Evolutionary conservation across 805 yeast genomes (phyloP).

Genomic region (Vanderwaltozyma verrucispora): DNA sequence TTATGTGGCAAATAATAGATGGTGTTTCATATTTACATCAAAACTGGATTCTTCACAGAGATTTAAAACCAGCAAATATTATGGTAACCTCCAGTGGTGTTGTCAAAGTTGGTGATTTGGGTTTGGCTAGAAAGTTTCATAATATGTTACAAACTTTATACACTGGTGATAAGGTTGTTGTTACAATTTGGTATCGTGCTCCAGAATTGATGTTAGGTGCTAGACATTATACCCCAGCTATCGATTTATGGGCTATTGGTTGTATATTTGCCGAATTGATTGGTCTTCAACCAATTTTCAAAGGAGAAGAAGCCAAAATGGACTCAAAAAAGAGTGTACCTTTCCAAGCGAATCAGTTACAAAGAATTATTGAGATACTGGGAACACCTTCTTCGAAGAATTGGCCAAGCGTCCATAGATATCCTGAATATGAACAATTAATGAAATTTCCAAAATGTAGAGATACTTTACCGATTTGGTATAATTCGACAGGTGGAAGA

Average conservation of each 20-base stretch:
- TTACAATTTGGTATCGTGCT: conserved; percentile 94
- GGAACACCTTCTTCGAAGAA: conserved; percentile 75
- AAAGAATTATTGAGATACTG: conserved; percentile 82
- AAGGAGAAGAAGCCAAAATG: conserved; percentile 96
- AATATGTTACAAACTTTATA: conserved; percentile 80
- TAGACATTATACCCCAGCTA: conserved; percentile 84
- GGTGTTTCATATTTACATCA: conserved; percentile 90
- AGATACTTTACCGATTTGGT: conserved; percentile 70
- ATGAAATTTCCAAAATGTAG: conserved; percentile 47
- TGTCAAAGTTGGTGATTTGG: conserved; percentile 94
- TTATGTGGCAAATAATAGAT: conserved; percentile 84
- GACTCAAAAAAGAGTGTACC: conserved; percentile 90
- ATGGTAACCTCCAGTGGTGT: conserved; percentile 86
- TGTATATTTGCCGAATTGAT: conserved; percentile 87
- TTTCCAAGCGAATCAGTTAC: conserved; percentile 85
- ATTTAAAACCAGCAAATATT: conserved; percentile 93
- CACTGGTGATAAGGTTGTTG: conserved; percentile 92
- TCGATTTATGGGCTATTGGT: conserved; percentile 94
- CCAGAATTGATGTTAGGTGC: conserved; percentile 89
- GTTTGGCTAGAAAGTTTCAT: conserved; percentile 79
- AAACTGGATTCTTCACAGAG: conserved; percentile 94
- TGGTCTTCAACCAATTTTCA: conserved; percentile 84
- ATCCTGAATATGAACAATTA: conserved; percentile 73
- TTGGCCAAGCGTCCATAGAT: conserved; percentile 72
- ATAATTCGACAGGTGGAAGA: conserved; percentile 66